These are phyloP conservation scores for Aureobasidium sp. DNA, from an alignment of 2,329 filamentous ascomycete genomes.

Conservation along the genomic window DNA sequence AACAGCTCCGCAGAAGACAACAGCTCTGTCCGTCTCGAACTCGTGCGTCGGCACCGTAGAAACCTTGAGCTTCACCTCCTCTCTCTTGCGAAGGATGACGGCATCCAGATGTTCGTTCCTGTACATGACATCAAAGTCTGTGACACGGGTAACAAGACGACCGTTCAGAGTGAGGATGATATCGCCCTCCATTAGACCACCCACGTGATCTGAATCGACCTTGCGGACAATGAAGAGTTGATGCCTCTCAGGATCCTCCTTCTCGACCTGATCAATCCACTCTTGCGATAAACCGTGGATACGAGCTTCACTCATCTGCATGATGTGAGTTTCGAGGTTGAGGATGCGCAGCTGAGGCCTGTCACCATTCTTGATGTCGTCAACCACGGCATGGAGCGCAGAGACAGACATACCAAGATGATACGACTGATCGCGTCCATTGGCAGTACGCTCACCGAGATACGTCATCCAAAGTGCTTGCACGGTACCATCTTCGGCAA, in stretches of 20 bases:
- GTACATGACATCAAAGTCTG: conserved; percentile 95
- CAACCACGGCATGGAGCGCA: conserved; percentile 79
- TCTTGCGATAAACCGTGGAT: conserved; percentile 96
- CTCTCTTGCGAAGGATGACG: conserved; percentile 75
- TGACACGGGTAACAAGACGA: conserved; percentile 86
- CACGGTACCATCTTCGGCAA: conserved; percentile 83
- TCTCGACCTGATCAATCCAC: conserved; percentile 86
- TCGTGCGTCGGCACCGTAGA: conserved; percentile 83
- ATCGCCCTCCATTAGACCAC: conserved; percentile 79
- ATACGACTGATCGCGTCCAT: conserved; percentile 89
- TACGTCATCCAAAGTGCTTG: conserved; percentile 97
- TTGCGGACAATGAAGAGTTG: conserved; percentile 99
- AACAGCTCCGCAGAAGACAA: conserved; percentile 92
- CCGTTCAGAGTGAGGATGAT: conserved; percentile 86
- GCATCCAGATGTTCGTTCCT: conserved; percentile 75
- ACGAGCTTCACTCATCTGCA: conserved; percentile 93
- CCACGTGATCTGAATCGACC: conserved; percentile 58
- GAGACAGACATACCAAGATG: conserved; percentile 88
- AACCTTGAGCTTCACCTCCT: conserved; percentile 69
- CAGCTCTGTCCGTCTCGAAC: conserved; percentile 83
- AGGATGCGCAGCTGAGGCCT: conserved; percentile 81
- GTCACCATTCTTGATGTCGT: conserved; percentile 72
- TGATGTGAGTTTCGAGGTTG: conserved; percentile 87
- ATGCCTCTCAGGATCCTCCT: conserved; percentile 83
- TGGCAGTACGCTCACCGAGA: conserved; percentile 75